Conservation (phyloP, 1,284 basidiomycete genomes). For the Ustilago nuda region DNA sequence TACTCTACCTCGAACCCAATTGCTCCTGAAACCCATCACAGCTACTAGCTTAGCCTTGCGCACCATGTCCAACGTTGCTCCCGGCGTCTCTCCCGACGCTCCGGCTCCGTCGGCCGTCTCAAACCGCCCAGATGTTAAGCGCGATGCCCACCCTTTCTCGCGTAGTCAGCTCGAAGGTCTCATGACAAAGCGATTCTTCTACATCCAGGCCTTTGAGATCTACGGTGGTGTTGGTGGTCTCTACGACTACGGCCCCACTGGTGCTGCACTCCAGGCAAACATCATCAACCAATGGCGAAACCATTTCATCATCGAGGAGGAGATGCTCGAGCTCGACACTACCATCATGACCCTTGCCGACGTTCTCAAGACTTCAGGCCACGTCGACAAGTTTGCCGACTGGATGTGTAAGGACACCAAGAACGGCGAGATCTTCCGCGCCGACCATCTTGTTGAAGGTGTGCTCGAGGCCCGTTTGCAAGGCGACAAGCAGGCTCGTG, state of each 20-base stretch:
- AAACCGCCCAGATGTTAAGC: slow-evolving; percentile 58
- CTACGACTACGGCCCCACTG: slow-evolving; percentile 78
- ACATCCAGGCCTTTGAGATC: slow-evolving; percentile 97
- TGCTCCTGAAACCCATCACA: background rate
- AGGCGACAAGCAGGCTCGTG: slow-evolving; percentile 90
- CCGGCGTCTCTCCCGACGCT: slow-evolving; percentile 40
- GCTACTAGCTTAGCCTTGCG: slow-evolving; percentile 12
- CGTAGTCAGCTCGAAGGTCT: slow-evolving; percentile 87
- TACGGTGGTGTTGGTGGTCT: slow-evolving; percentile 98
- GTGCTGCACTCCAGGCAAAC: slow-evolving; percentile 94
- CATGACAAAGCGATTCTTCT: slow-evolving; percentile 94
- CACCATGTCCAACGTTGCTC: slow-evolving; percentile 41
- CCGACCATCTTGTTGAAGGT: slow-evolving; percentile 94
- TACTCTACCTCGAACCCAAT: background rate
- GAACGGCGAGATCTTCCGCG: slow-evolving; percentile 95
- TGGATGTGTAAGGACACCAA: slow-evolving; percentile 98
- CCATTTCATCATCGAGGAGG: slow-evolving; percentile 98
- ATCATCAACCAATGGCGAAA: slow-evolving; percentile 96
- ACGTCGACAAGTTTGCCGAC: slow-evolving; percentile 97
- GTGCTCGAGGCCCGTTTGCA: slow-evolving; percentile 90
- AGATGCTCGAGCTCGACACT: slow-evolving; percentile 98
- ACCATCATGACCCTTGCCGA: slow-evolving; percentile 96
- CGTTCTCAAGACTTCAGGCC: slow-evolving; percentile 97
- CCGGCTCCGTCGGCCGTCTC: slow-evolving; percentile 48
- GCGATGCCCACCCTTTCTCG: slow-evolving; percentile 83